Base-by-base conservation (phyloP, 345 rosid species). In the Bruguiera parviflora region DNA sequence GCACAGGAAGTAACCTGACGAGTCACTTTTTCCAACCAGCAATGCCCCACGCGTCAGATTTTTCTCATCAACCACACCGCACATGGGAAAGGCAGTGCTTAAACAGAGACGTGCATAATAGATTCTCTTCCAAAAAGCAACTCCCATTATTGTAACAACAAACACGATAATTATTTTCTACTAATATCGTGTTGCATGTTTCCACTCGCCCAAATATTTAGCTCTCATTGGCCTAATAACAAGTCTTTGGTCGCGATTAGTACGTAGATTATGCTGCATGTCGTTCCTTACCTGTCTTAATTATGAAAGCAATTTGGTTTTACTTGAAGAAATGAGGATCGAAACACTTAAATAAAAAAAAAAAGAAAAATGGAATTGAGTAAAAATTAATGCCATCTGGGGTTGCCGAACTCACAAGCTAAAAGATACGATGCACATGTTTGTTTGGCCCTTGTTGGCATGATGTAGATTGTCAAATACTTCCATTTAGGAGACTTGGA, bases 61-160 rank as follows among this genome's bases (percentile, higher is more conserved):
- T 53, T 33, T 64, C 37, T 71, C 78, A 43, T 43, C 15, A 76
- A 70, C 85, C 33, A 73, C 33, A 73, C 77, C 61, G 67, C 86
- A 77, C 82, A 75, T 77, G 82, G 72, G 35, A 60, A 58, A 58
- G 73, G 72, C 69, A 51, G 71, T 22, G 15, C 62, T 68, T 58
- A 2, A 68, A 71, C 18, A 67, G 76, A 56, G 76, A 71, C 76
- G 29, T 61, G 49, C 61, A 52, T 53, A 11, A 11, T 43, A 15
- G 13, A 60, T 73, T 20, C 32, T 53, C 57, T 64, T 22, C 59
- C 16, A 55, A 9, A 55, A n/a, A 3, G 0, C n/a, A 60, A 27
- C 13, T 1, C 3, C 49, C 52, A 53, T 71, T 37, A 71, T 46
- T 18, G 31, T 18, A 2, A 28, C 18, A 11, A 13, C 24, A 28